Base-by-base conservation (phyloP, 768 basidiomycete genomes). In the Hypsizygus marmoreus region DNA sequence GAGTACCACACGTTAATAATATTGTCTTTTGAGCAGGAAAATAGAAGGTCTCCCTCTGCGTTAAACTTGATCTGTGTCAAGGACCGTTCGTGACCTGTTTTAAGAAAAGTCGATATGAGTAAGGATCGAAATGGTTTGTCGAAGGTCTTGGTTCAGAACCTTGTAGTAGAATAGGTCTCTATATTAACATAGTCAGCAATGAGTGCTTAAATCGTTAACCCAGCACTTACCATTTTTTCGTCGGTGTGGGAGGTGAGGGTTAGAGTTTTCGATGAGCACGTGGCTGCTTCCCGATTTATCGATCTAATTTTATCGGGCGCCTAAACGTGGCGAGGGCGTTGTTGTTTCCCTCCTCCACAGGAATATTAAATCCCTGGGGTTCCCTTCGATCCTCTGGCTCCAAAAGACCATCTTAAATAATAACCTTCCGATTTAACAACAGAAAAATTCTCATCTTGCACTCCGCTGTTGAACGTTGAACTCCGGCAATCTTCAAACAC, bases 11-110 rank as follows among this genome's bases (percentile, higher is more conserved):
- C 94, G 63, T 97, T 97, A 66, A 97, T 90, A 56, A 91, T 67
- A 59, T 88, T 80, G 66, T 99, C 97, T 77, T 99, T 99, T 57
- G 92, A 93, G 62, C 88, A 91, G 17, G 93, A 86, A 69, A 99
- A 97, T 40, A 99, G 76, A 12, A 99, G 77, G 70, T 98, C 97
- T 54, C 97, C 97, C 62, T 98, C 97, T 42, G 76, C 68, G 72
- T 97, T 99, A 79, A 91, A 98, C 73, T 92, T 93, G 80, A 97
- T 90, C 72, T 97, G 93, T 6, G 95, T 97, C 60, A 98, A 75
- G 40, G 95, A 89, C 62, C 95, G 92, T 74, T 97, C 93, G 71
- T 99, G 95, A 56, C 95, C 95, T 92, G 56, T 56, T 50, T 47
- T 41, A 58, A 47, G 38, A 52, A 34, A 57, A 54, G 26, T 52